phyloP scores from a whole-genome alignment of 768 basidiomycete species.

The Boletus speciosus region DNA sequence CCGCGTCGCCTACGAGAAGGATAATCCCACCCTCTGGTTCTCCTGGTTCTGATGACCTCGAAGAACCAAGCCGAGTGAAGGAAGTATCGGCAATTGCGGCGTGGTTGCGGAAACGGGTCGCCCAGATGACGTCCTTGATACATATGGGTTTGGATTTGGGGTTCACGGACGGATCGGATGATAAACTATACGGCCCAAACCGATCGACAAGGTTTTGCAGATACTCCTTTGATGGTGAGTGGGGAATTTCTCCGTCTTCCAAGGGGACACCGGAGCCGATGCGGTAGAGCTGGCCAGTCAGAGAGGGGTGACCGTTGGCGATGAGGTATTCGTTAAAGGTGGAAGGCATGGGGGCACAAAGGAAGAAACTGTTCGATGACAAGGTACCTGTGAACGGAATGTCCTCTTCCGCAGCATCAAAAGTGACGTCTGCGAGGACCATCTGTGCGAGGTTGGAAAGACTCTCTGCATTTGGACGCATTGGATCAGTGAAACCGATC shows the following conservation, averaged over 20 bases:
- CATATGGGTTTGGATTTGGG: slow-evolving; percentile 26
- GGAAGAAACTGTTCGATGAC: slow-evolving; percentile 12
- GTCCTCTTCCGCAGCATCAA: slow-evolving; percentile 1
- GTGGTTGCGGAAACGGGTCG: slow-evolving; percentile 46
- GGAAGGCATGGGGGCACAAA: slow-evolving; percentile 9
- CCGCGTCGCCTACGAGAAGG: slow-evolving; percentile 45
- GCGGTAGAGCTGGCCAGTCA: slow-evolving; percentile 32
- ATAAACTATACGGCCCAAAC: slow-evolving; percentile 37
- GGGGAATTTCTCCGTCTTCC: slow-evolving; percentile 36
- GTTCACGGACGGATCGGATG: slow-evolving; percentile 37
- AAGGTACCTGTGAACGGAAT: background rate
- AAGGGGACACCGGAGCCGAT: slow-evolving; percentile 41
- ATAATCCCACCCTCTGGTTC: slow-evolving; percentile 16
- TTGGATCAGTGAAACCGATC: slow-evolving; percentile 45
- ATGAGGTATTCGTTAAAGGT: slow-evolving; percentile 19
- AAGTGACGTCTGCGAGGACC: slow-evolving; percentile 19
- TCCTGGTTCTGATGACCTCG: background rate
- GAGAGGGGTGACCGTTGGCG: slow-evolving; percentile 9
- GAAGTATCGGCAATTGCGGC: slow-evolving; percentile 42
- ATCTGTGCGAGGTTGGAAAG: slow-evolving; percentile 33
- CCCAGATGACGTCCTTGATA: slow-evolving; percentile 43
- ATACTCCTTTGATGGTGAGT: slow-evolving; percentile 39
- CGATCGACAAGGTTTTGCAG: slow-evolving; percentile 42
- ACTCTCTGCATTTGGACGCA: slow-evolving; percentile 25
- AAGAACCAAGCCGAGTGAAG: slow-evolving; percentile 32